Evolutionary conservation across 2,329 filamentous ascomycete genomes (phyloP).

Genomic region (Colletotrichum agaves): DNA sequence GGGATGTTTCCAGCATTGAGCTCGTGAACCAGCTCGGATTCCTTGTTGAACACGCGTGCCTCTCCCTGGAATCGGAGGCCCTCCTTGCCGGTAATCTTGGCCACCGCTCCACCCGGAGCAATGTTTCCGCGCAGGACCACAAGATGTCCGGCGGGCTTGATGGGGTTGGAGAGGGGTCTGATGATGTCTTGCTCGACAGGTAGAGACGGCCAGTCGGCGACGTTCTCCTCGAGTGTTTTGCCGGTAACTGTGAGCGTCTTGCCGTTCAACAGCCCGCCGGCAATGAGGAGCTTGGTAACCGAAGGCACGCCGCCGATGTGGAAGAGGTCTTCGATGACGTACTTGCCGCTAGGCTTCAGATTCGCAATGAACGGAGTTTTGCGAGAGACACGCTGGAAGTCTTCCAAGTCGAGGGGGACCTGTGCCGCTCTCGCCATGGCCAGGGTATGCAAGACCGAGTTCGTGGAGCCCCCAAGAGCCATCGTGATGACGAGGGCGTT

Average conservation of each 20-base stretch:
- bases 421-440: slow-evolving; percentile 90
- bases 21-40: slow-evolving; percentile 79
- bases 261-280: slow-evolving; percentile 79
- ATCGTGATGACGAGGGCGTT: slow-evolving; percentile 92
- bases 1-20: slow-evolving; percentile 74
- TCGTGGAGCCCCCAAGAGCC: slow-evolving; percentile 88
- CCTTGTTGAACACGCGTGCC: slow-evolving; percentile 88
- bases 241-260: slow-evolving; percentile 84
- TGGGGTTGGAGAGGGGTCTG: slow-evolving; percentile 74
- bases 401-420: slow-evolving; percentile 80
- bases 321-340: slow-evolving; percentile 90
- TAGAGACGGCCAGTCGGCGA: slow-evolving; percentile 79
- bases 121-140: slow-evolving; percentile 90
- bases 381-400: slow-evolving; percentile 83
- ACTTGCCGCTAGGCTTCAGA: slow-evolving; percentile 83
- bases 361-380: slow-evolving; percentile 89
- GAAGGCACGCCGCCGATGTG: slow-evolving; percentile 86
- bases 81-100: slow-evolving; percentile 97
- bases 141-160: slow-evolving; percentile 88
- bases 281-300: slow-evolving; percentile 86
- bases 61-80: slow-evolving; percentile 83
- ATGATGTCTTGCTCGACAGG: slow-evolving; percentile 86
- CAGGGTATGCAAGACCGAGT: slow-evolving; percentile 87
- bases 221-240: slow-evolving; percentile 84
- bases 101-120: slow-evolving; percentile 88